Percentiles rank a stretch among this genome's conserved stretches.
Conservation (phyloP, 1,139 yeast species). For the Saccharomyces hybrid region DNA sequence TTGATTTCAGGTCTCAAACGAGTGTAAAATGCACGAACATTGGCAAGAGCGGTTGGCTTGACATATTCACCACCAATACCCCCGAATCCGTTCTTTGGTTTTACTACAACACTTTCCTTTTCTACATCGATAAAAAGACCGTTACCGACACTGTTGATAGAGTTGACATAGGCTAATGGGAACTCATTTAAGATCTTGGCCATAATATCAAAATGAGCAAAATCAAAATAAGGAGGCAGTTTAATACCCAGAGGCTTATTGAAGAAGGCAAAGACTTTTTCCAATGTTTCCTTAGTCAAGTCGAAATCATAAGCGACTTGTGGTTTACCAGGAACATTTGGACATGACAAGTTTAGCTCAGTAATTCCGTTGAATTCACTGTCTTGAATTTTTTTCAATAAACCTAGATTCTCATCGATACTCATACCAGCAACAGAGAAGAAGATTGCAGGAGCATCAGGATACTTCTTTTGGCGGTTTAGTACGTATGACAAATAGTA, state of each 20-base stretch:
- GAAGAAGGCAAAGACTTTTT: constrained; percentile 32
- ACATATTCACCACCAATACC: constrained; percentile 30
- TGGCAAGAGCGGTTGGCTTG: constrained; percentile 29
- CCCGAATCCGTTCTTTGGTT: constrained; percentile 29
- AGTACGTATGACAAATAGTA: constrained; percentile 24
- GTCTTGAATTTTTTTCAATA: constrained; percentile 20
- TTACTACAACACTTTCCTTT: constrained; percentile 24
- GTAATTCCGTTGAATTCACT: constrained; percentile 24
- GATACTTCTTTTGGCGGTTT: constrained; percentile 13
- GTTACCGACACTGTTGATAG: constrained; percentile 27
- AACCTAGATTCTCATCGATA: constrained; percentile 20
- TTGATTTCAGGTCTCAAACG: constrained; percentile 25
- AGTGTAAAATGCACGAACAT: constrained; percentile 28
- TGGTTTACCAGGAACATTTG: constrained; percentile 31
- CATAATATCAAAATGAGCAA: constrained; percentile 27
- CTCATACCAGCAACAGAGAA: constrained; percentile 30
- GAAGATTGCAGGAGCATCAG: constrained; percentile 17
- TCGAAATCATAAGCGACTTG: constrained; percentile 57
- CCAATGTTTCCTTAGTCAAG: constrained; percentile 44
- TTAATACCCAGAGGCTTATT: constrained; percentile 28
- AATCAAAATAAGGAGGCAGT: constrained; percentile 28
- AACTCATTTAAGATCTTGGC: constrained; percentile 22
- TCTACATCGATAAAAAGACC: constrained; percentile 26
- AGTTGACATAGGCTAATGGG: constrained; percentile 26
- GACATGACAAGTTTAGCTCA: constrained; percentile 27